Percentiles rank a stretch among this genome's conserved stretches.
phyloP scores from a whole-genome alignment of 352 stramenopile species.

The Globisporangium nunn region DNA sequence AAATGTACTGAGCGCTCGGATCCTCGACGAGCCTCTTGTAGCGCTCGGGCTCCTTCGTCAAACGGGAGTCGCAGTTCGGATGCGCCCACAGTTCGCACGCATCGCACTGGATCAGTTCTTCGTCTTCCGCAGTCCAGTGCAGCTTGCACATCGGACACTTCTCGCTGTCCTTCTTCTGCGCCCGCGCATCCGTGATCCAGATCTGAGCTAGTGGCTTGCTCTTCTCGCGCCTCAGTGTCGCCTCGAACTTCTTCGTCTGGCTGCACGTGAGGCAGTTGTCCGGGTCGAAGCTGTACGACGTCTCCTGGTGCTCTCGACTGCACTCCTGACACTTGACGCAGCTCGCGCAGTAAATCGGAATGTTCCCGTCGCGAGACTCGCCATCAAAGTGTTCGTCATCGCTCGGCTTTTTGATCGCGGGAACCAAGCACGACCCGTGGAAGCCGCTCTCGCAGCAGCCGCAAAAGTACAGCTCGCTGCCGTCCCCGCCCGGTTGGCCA shows the following conservation, averaged over 20 bases:
- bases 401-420: slow-evolving; percentile 21
- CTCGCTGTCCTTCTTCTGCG: slow-evolving; percentile 53
- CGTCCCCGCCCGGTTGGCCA: slow-evolving; percentile 36
- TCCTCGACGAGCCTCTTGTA: slow-evolving; percentile 67
- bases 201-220: slow-evolving; percentile 49
- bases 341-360: slow-evolving; percentile 49
- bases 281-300: slow-evolving; percentile 59
- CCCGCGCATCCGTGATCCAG: slow-evolving; percentile 42
- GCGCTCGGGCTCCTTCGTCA: slow-evolving; percentile 46
- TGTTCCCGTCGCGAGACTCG: neutral
- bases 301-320: slow-evolving; percentile 28
- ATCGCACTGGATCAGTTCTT: slow-evolving; percentile 85
- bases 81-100: slow-evolving; percentile 82
- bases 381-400: neutral
- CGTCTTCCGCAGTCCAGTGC: slow-evolving; percentile 66
- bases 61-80: slow-evolving; percentile 57
- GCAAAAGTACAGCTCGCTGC: slow-evolving; percentile 24
- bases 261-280: slow-evolving; percentile 56
- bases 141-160: slow-evolving; percentile 70
- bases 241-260: slow-evolving; percentile 41
- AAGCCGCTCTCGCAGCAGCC: slow-evolving; percentile 48
- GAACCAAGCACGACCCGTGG: slow-evolving; percentile 43
- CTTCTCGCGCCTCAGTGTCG: slow-evolving; percentile 36
- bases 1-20: slow-evolving; percentile 67
- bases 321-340: slow-evolving; percentile 66